These are phyloP conservation scores for Phytopythium aichiense DNA, from an alignment of 352 stramenopile genomes.

Conservation along the genomic window DNA sequence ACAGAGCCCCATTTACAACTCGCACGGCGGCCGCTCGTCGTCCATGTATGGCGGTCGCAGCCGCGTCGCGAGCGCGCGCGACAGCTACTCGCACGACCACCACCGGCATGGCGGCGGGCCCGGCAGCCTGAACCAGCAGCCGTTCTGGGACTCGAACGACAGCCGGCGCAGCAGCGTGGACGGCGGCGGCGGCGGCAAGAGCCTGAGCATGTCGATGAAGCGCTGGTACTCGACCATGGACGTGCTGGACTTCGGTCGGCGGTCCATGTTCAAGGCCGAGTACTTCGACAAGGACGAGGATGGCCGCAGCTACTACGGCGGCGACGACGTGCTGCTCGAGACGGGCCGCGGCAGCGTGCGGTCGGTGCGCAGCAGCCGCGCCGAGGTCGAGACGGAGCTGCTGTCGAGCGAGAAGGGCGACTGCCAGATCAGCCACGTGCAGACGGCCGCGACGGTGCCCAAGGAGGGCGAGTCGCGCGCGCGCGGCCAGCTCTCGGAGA, in stretches of 20 bases:
- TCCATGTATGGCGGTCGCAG: constrained; percentile 12
- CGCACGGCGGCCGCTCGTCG: constrained; percentile 9
- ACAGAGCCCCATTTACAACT: constrained; percentile 35
- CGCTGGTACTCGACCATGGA: constrained; percentile 77
- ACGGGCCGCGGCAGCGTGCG: constrained; percentile 36
- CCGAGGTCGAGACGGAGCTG: constrained; percentile 21
- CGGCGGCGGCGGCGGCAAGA: constrained; percentile 29
- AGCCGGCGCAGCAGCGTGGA: constrained; percentile 33
- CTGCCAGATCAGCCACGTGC: constrained; percentile 79
- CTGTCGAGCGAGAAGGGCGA: constrained; percentile 54
- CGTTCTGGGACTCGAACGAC: constrained; percentile 34
- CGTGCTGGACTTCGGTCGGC: constrained; percentile 56
- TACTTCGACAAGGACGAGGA: constrained; percentile 69
- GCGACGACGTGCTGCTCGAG: constrained; percentile 63
- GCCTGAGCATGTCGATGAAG: constrained; percentile 57
- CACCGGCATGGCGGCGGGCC: background rate
- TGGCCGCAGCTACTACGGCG: constrained; percentile 20
- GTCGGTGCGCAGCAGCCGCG: constrained; percentile 29
- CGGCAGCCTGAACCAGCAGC: constrained; percentile 3
- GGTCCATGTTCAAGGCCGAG: constrained; percentile 75
- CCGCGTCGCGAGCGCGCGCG: constrained; percentile 23
- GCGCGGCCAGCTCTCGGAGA: constrained; percentile 70
- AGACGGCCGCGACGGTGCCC: constrained; percentile 77
- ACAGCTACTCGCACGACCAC: constrained; percentile 11
- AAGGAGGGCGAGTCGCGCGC: constrained; percentile 73